These are phyloP conservation scores for Cercophora newfieldiana DNA, from an alignment of 495 filamentous ascomycete species.

Conservation along the genomic window DNA sequence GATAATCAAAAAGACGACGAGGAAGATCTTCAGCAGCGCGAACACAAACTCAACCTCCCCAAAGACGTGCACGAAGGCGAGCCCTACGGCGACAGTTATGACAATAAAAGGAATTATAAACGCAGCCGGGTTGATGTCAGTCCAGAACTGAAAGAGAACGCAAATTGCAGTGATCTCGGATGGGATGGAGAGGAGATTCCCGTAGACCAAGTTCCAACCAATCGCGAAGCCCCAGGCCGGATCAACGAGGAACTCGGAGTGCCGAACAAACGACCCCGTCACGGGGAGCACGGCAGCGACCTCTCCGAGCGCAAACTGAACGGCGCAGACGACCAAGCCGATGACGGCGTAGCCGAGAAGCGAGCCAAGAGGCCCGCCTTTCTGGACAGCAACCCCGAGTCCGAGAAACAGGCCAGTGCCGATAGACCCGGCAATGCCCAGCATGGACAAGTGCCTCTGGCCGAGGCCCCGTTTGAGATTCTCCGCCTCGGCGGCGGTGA, in stretches of 20 bases:
- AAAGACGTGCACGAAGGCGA: slow-evolving; percentile 58
- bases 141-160: slow-evolving; percentile 62
- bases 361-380: slow-evolving; percentile 51
- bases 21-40: slow-evolving; percentile 61
- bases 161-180: slow-evolving; percentile 63
- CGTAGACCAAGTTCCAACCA: slow-evolving; percentile 59
- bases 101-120: slow-evolving; percentile 59
- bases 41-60: slow-evolving; percentile 64
- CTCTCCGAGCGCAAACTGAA: slow-evolving; percentile 60
- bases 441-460: slow-evolving; percentile 52
- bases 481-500: slow-evolving; percentile 37
- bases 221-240: slow-evolving; percentile 80
- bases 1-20: slow-evolving; percentile 65
- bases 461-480: slow-evolving; percentile 43
- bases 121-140: slow-evolving; percentile 48
- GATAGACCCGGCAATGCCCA: slow-evolving; percentile 47
- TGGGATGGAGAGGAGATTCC: slow-evolving; percentile 52
- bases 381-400: slow-evolving; percentile 48
- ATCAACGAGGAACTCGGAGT: slow-evolving; percentile 72
- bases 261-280: slow-evolving; percentile 57
- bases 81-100: slow-evolving; percentile 52
- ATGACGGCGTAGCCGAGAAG: slow-evolving; percentile 56
- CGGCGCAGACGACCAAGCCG: slow-evolving; percentile 50
- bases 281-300: slow-evolving; percentile 64
- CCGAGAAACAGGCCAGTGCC: slow-evolving; percentile 59